Evolutionary conservation across 78 protist genomes (phyloP).

Genomic region (Polysphondylium violaceum): DNA sequence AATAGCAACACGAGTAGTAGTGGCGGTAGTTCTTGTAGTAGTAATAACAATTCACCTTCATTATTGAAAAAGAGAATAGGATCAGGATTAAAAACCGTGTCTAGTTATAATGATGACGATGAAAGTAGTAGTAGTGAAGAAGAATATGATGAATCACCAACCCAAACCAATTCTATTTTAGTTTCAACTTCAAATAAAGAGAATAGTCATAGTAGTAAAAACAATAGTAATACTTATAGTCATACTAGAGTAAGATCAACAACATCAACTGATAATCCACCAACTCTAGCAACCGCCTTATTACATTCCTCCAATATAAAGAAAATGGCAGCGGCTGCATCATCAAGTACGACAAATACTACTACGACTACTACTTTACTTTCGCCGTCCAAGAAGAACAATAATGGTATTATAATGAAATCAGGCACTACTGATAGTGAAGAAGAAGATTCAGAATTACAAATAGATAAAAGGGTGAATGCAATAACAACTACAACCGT

Average conservation of each 20-base stretch:
- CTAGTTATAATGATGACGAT: neutral
- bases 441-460: no score
- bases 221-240: neutral
- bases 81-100: neutral
- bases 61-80: neutral
- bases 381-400: neutral
- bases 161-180: neutral
- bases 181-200: neutral
- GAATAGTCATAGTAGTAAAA: neutral
- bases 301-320: neutral
- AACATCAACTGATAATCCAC: neutral
- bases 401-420: neutral
- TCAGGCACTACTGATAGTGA: neutral
- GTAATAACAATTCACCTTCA: constrained; percentile 2
- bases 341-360: neutral
- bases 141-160: neutral
- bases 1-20: neutral
- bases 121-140: constrained; percentile 51
- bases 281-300: neutral
- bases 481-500: neutral
- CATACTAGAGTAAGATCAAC: neutral
- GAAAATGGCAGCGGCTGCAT: neutral
- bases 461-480: neutral
- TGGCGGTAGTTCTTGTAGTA: neutral
- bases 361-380: neutral